phyloP scores from a whole-genome alignment of 1,284 basidiomycete species.

The Xerocomus nothofagi region DNA sequence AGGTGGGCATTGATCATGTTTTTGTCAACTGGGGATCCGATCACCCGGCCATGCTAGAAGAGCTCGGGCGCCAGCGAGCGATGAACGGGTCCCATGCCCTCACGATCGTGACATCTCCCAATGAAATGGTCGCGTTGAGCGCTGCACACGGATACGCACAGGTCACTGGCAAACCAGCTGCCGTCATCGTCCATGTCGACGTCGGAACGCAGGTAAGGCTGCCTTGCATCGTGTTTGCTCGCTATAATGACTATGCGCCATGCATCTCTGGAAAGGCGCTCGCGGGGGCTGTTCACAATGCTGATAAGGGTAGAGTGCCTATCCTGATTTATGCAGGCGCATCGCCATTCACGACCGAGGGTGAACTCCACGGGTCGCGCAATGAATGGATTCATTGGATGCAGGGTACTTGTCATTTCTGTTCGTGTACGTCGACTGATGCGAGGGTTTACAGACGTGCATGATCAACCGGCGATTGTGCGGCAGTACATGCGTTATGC shows the following conservation, averaged over 20 bases:
- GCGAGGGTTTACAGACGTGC: slow-evolving; percentile 48
- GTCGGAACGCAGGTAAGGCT: slow-evolving; percentile 64
- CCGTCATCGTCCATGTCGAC: slow-evolving; percentile 72
- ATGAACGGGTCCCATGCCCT: slow-evolving; percentile 42
- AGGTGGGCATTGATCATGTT: slow-evolving; percentile 65
- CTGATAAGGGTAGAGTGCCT: slow-evolving; percentile 59
- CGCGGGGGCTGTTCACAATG: slow-evolving; percentile 73
- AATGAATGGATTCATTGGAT: slow-evolving; percentile 77
- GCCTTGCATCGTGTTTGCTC: not conserved
- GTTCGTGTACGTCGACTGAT: not conserved
- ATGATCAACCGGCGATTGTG: slow-evolving; percentile 65
- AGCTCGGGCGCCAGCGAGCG: slow-evolving; percentile 55
- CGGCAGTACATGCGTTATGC: slow-evolving; percentile 72
- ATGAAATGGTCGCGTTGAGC: slow-evolving; percentile 74
- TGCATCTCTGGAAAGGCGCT: too few species aligned
- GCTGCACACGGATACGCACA: slow-evolving; percentile 72
- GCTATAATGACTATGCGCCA: too few species aligned
- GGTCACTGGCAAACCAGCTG: slow-evolving; percentile 62
- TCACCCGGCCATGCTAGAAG: slow-evolving; percentile 69
- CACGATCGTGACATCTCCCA: slow-evolving; percentile 64
- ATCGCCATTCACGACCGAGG: slow-evolving; percentile 55
- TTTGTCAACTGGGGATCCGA: slow-evolving; percentile 79
- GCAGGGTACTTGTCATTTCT: slow-evolving; percentile 46
- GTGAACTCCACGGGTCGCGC: slow-evolving; percentile 58
- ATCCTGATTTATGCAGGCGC: slow-evolving; percentile 72